Evolutionary conservation across 371 early-diverging fungal genomes (phyloP).

Genomic region (Dichotomocladium elegans): DNA sequence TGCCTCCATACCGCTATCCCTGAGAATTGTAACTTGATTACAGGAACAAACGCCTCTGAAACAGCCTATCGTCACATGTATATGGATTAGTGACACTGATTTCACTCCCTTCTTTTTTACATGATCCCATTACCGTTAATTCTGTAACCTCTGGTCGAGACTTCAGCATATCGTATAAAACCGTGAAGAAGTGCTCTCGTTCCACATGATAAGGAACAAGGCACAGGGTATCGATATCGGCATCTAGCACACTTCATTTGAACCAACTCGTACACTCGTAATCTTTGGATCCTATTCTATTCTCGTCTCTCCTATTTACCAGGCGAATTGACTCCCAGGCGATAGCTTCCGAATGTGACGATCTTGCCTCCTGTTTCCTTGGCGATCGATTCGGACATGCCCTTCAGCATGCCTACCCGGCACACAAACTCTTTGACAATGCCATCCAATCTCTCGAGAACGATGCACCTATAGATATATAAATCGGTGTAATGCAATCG

Average conservation of each 20-base stretch:
- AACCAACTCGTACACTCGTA: no score
- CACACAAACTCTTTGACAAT: slow-evolving; percentile 91
- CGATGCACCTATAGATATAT: slow-evolving; percentile 60
- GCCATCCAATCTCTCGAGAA: slow-evolving; percentile 79
- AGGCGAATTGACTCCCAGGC: slow-evolving; percentile 95
- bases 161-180: slow-evolving; percentile 87
- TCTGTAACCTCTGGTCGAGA: slow-evolving; percentile 85
- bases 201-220: slow-evolving; percentile 94
- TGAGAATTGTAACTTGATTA: slow-evolving; percentile 93
- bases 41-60: slow-evolving; percentile 96
- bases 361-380: slow-evolving; percentile 94
- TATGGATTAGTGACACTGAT: no score
- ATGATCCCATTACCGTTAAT: slow-evolving; percentile 63
- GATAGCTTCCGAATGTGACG: slow-evolving; percentile 98
- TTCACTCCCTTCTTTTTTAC: no score
- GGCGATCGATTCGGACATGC: slow-evolving; percentile 75
- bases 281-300: no score
- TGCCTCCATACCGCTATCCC: slow-evolving; percentile 74
- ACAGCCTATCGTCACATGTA: no score
- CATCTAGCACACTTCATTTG: slow-evolving; percentile 52
- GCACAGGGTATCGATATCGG: slow-evolving; percentile 99
- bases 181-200: slow-evolving; percentile 94
- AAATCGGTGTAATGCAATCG: background rate
- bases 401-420: slow-evolving; percentile 56
- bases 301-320: no score